Evolutionary conservation across 306 rosid genomes (phyloP), one percentile per base, ranked within the genome.

Genomic region (Inga laurina): DNA sequence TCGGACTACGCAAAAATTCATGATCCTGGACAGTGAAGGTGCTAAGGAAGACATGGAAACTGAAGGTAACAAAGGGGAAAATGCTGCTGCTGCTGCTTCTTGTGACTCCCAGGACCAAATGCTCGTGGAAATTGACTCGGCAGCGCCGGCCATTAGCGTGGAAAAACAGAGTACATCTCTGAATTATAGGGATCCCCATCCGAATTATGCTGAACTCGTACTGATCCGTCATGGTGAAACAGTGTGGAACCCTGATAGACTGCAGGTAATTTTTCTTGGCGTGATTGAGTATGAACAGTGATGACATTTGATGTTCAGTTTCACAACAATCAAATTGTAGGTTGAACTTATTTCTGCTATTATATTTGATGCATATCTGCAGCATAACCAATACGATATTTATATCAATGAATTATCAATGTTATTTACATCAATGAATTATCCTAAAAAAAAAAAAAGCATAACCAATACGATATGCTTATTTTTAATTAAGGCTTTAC

Each of bases 171-270:
- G 41, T 37, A 7, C 41, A 37, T 37, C 41, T 37, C 41, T 37
- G 41, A 37, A 37, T 49, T 83, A 49, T 79, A 92, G 97, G 84
- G 61, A 66, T 72, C 44, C 82, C 32, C 82, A 52, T 86, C 83
- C 85, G 15, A 84, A 88, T 27, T 89, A 83, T 80, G 91, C 94
- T 11, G 99, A 96, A 85, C 90, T 96, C 65, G 54, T 92, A 45
- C 93, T 92, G 10, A 88, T 96, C 7, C 97, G 98, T 71, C 99
- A 96, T 43, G 98, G 99, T 51, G 93, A 93, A 87, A 96, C 99
- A 22, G 87, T 82, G 34, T 96, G 98, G 98, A 92, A 93, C 83
- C 86, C 86, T 66, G 88, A 88, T 62, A 83, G 91, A 86, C 81
- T 91, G 77, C 99, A 96, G 97, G 99, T 93, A 43, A 24, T 79